These are phyloP conservation scores for Litchi chinensis DNA, from an alignment of 345 rosid species.

Conservation along the genomic window DNA sequence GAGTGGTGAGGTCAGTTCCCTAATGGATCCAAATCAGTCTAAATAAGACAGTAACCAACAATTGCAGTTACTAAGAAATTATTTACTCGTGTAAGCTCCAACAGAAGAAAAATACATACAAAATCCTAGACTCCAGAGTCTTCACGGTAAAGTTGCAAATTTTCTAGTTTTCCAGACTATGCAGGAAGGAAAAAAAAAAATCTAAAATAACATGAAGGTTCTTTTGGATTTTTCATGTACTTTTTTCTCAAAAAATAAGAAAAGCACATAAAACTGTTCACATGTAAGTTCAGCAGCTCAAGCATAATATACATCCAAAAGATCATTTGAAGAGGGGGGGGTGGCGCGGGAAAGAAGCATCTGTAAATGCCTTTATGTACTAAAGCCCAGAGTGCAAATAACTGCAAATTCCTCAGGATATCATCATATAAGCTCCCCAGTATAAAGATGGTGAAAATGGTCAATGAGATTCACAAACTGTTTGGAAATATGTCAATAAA, in stretches of 20 bases:
- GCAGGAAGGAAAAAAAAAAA: background rate
- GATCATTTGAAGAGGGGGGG: background rate
- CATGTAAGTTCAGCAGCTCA: background rate
- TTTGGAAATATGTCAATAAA: conserved; percentile 9
- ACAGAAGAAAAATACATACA: background rate
- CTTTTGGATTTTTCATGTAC: no score
- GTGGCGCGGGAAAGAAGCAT: no score
- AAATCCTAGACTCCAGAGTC: background rate
- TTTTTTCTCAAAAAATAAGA: background rate
- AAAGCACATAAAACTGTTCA: background rate
- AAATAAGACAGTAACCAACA: background rate
- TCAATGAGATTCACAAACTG: conserved; percentile 5
- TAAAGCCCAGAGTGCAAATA: background rate
- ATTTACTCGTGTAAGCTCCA: background rate
- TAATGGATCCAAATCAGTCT: background rate
- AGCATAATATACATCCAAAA: background rate
- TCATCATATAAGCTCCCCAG: background rate
- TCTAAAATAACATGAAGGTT: background rate
- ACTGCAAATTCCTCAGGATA: background rate
- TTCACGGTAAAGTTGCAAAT: background rate
- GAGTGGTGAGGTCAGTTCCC: background rate
- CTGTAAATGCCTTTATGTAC: background rate
- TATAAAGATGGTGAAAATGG: conserved; percentile 4
- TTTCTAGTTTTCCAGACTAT: background rate
- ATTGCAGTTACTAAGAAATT: background rate